A percentile compares a stretch with the other conserved stretches of the same genome.
Conservation (phyloP, 2,329 filamentous ascomycete genomes). For the Madurella mycetomatis region DNA sequence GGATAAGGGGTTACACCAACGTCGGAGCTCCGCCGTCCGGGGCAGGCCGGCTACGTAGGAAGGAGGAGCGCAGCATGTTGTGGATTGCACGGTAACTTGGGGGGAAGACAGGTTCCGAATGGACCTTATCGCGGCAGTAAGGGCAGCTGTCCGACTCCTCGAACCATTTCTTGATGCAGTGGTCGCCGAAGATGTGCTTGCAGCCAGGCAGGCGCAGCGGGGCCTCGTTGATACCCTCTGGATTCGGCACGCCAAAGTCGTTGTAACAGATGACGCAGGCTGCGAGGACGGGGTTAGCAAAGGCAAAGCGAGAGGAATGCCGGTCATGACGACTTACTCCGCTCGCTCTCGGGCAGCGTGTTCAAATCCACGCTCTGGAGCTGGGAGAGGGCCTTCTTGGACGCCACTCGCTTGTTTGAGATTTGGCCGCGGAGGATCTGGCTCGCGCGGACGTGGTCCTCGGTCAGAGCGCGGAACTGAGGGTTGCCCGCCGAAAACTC, state of each 20-base stretch:
- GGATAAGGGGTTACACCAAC: background rate
- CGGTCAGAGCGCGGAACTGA: constrained; percentile 22
- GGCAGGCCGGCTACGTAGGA: background rate
- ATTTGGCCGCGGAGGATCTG: constrained; percentile 45
- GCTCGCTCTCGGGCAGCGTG: constrained; percentile 43
- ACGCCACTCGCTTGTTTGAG: constrained; percentile 44
- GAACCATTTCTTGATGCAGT: constrained; percentile 63
- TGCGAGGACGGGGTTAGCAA: constrained; percentile 27
- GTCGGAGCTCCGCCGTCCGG: background rate
- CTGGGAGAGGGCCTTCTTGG: constrained; percentile 42
- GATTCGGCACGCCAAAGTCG: constrained; percentile 52
- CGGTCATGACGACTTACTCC: constrained; percentile 38
- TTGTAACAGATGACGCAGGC: constrained; percentile 63
- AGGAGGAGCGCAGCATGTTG: constrained; percentile 2
- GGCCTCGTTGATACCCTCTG: constrained; percentile 54
- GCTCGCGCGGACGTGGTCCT: constrained; percentile 36
- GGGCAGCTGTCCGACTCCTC: constrained; percentile 59
- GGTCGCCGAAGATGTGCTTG: constrained; percentile 60
- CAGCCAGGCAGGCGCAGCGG: constrained; percentile 58
- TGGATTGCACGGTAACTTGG: constrained; percentile 7
- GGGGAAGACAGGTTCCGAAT: constrained; percentile 39
- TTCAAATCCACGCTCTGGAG: constrained; percentile 44
- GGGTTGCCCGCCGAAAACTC: constrained; percentile 4
- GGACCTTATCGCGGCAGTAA: constrained; percentile 59
- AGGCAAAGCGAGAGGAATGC: constrained; percentile 4